Evolutionary conservation across 192 early-diverging fungal species (phyloP).

Genomic region (Gaertneriomyces sp.): DNA sequence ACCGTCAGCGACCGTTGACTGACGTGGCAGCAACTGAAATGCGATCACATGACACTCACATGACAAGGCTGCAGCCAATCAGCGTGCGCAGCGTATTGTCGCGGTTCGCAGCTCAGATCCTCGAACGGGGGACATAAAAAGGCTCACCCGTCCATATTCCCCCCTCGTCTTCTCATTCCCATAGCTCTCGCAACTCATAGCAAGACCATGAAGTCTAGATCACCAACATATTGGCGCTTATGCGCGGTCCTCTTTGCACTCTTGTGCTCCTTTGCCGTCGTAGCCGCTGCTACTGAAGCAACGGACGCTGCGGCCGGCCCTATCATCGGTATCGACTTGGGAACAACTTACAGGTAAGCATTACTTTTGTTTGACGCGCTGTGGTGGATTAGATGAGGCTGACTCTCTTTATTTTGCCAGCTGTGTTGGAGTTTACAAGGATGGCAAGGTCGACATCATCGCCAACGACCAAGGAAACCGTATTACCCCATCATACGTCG

Average conservation of each 20-base stretch:
- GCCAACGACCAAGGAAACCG: conserved; percentile 95
- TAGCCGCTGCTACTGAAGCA: conserved; percentile 9
- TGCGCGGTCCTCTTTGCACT: neutral
- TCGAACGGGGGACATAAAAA: too few relatives aligned
- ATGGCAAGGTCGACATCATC: conserved; percentile 95
- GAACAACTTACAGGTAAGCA: conserved; percentile 68
- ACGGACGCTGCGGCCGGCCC: conserved; percentile 26
- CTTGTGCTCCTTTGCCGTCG: neutral
- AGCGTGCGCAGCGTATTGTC: too few relatives aligned
- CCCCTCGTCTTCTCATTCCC: too few relatives aligned
- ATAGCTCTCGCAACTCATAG: too few relatives aligned
- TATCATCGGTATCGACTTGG: conserved; percentile 91
- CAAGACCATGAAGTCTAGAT: conserved; percentile 4
- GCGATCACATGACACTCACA: too few relatives aligned
- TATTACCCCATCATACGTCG: conserved; percentile 93
- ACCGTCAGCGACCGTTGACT: too few relatives aligned
- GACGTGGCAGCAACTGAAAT: too few relatives aligned
- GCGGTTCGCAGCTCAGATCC: too few relatives aligned
- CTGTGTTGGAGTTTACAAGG: conserved; percentile 90
- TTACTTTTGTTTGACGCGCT: neutral
- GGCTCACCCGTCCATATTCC: too few relatives aligned
- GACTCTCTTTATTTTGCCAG: conserved; percentile 39
- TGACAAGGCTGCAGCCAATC: too few relatives aligned
- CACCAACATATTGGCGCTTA: neutral
- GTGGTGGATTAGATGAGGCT: neutral